phyloP scores from a whole-genome alignment of 1,284 basidiomycete species.

The Cryptococcus sp. region DNA sequence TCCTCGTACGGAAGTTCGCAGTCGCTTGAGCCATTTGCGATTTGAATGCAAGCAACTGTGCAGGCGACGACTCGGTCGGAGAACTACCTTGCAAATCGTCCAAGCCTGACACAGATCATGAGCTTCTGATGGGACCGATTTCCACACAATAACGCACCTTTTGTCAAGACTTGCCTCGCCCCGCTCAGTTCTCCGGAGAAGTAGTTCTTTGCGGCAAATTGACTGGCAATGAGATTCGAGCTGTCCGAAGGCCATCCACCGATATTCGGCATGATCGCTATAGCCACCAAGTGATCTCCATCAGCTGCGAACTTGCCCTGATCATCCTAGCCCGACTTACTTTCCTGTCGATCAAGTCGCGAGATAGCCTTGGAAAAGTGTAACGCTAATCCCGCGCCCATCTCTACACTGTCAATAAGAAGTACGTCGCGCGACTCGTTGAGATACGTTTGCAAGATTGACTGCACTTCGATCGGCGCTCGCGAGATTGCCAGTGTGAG shows the following conservation, averaged over 20 bases:
- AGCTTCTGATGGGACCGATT: background rate
- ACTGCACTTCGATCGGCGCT: constrained; percentile 89
- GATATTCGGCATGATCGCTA: constrained; percentile 50
- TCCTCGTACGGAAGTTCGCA: constrained; percentile 68
- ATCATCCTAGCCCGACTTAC: constrained; percentile 53
- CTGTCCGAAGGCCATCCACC: constrained; percentile 62
- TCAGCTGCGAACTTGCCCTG: no score
- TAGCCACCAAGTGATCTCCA: background rate
- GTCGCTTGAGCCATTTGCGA: constrained; percentile 68
- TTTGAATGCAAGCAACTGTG: constrained; percentile 68
- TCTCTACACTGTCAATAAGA: constrained; percentile 71
- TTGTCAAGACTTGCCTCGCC: constrained; percentile 63
- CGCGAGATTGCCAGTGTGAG: constrained; percentile 80
- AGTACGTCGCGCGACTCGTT: constrained; percentile 68
- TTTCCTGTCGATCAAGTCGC: constrained; percentile 73
- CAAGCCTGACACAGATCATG: constrained; percentile 36
- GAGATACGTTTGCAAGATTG: constrained; percentile 83
- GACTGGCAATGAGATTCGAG: constrained; percentile 72
- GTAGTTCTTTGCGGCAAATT: constrained; percentile 81
- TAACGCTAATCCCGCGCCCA: constrained; percentile 85
- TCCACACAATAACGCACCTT: constrained; percentile 29
- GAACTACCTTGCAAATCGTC: constrained; percentile 65
- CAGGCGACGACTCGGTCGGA: constrained; percentile 60
- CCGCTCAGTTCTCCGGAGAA: constrained; percentile 84
- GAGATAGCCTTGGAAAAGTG: constrained; percentile 78